Evolutionary conservation across 768 basidiomycete species (phyloP), one percentile per base, ranked within the genome.

Genomic region (Kwoniella botswanensis): DNA sequence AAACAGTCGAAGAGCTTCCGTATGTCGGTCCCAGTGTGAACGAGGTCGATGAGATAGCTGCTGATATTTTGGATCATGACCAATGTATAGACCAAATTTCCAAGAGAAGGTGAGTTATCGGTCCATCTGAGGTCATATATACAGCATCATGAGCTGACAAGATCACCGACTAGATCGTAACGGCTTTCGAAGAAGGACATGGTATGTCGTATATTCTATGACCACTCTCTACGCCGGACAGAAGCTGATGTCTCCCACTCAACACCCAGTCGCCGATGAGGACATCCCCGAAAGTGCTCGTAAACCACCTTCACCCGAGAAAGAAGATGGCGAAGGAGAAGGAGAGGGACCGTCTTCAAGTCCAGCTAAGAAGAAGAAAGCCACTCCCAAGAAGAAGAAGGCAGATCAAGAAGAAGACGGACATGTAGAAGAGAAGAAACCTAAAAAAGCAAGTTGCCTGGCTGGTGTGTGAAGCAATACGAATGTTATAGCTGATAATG

Each of bases 121-220:
- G 6, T 42, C 17, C 43, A 62, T 1, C 56, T 13, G 29, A 44
- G 11, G 12, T 29, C 12, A 11, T 7, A 9, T 58, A 17, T 13
- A 10, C 13, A 53, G 44, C 10, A 35, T 35, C 7, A 61, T 22
- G 46, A 44, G 67, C 71, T 72, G 67, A 73, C 42, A 26, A 18
- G 6, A 17, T 56, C 18, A 11, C 6, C 26, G 26, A 10, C 9
- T 26, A 89, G 69, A 82, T 97, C 53, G 85, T 81, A 67, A 88
- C 87, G 76, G 94, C 95, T 1, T 93, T 88, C 86, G 88, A 92
- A 60, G 88, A 86, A 0, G 94, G 91, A 4, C 86, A 90, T 43
- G 84, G 84, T 84, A 35, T 56, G 63, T 50, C 44, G 9, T 55
- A n/a, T 15, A 2, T 18, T 22, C 35, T 55, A 11, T 22, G 2